These are phyloP conservation scores for Yamadazyma akitaensis DNA, from an alignment of 805 yeast species.

Conservation along the genomic window DNA sequence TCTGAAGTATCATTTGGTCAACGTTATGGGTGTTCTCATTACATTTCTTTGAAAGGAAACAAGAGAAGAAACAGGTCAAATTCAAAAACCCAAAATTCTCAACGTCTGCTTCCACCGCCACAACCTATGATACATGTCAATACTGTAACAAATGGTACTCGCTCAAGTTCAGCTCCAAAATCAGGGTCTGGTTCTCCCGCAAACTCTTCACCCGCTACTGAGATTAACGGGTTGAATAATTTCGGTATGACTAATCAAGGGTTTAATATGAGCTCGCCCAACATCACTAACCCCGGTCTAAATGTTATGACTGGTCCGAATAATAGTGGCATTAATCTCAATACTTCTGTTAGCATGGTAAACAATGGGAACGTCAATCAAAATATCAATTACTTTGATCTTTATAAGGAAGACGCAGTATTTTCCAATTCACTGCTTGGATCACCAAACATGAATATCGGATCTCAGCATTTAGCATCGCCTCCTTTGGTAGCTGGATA, in stretches of 20 bases:
- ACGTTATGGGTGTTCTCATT: conserved; percentile 36
- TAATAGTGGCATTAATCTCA: background rate
- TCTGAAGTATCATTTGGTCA: conserved; percentile 37
- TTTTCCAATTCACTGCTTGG: background rate
- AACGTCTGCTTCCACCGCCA: background rate
- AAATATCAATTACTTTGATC: background rate
- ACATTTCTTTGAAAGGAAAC: conserved; percentile 17
- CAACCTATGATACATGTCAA: background rate
- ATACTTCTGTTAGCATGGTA: background rate
- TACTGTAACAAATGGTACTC: background rate
- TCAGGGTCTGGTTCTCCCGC: background rate
- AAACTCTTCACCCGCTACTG: background rate
- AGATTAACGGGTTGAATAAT: background rate
- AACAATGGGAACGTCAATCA: background rate
- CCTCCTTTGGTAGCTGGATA: background rate
- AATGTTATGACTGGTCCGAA: background rate
- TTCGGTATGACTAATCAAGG: background rate
- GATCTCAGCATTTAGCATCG: background rate
- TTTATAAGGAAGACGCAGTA: background rate
- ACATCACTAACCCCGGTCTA: background rate
- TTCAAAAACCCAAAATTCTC: conserved; percentile 4
- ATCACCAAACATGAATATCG: background rate
- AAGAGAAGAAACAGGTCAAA: conserved; percentile 12
- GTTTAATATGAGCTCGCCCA: conserved; percentile 1
- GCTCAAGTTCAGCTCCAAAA: background rate